Percentiles rank a stretch among this genome's conserved stretches.
Evolutionary conservation across 169 alveolate species (phyloP).

Genomic region (Cryptosporidium sp.): DNA sequence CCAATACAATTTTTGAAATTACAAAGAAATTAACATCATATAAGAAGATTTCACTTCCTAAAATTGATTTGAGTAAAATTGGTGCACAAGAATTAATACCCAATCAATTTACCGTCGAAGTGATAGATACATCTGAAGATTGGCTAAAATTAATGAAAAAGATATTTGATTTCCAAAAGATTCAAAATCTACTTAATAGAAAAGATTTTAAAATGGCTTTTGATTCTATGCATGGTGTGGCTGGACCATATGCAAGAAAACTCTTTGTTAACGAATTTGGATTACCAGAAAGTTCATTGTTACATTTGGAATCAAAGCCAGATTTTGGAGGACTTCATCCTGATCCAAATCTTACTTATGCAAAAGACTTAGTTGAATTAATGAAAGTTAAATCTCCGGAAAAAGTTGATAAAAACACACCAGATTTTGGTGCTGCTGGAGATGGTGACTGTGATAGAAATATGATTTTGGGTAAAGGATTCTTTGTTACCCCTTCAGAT

Average conservation of each 20-base stretch:
- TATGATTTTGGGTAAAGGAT: slow-evolving; percentile 92
- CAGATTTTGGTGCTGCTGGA: slow-evolving; percentile 96
- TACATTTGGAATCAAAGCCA: slow-evolving; percentile 75
- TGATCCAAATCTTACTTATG: slow-evolving; percentile 93
- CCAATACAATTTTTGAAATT: slow-evolving; percentile 84
- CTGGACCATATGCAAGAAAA: slow-evolving; percentile 92
- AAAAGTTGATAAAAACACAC: slow-evolving; percentile 79
- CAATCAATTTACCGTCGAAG: slow-evolving; percentile 82
- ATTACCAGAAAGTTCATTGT: slow-evolving; percentile 76
- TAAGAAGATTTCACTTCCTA: slow-evolving; percentile 72
- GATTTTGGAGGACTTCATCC: slow-evolving; percentile 91
- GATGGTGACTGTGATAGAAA: slow-evolving; percentile 98
- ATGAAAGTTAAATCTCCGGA: slow-evolving; percentile 77
- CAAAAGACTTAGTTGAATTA: slow-evolving; percentile 89
- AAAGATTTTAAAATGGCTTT: slow-evolving; percentile 88
- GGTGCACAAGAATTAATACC: slow-evolving; percentile 76
- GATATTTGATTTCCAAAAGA: slow-evolving; percentile 89
- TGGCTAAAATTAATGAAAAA: slow-evolving; percentile 87
- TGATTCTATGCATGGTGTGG: slow-evolving; percentile 93
- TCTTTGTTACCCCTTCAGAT: slow-evolving; percentile 96
- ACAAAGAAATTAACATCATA: slow-evolving; percentile 79
- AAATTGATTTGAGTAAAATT: slow-evolving; percentile 71
- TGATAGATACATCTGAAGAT: slow-evolving; percentile 88
- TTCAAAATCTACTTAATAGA: slow-evolving; percentile 83
- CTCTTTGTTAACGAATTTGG: slow-evolving; percentile 89